These are phyloP conservation scores for Wickerhamomyces canadensis DNA, from an alignment of 805 yeast genomes.

Conservation along the genomic window DNA sequence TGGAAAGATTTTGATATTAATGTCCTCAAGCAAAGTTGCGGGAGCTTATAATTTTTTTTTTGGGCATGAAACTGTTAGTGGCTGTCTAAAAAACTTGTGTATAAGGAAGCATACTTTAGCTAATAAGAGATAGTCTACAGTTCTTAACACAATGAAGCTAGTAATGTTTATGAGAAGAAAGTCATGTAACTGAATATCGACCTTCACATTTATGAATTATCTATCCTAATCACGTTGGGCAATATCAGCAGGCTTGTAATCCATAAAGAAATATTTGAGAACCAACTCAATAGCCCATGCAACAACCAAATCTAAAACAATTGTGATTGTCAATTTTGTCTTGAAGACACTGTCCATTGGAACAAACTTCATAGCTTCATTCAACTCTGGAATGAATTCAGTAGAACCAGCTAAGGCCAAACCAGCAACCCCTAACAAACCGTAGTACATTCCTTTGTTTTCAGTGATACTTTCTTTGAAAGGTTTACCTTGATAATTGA, in stretches of 20 bases:
- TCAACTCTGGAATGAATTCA: conserved; percentile 90
- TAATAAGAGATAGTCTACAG: too few species aligned
- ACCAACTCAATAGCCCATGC: conserved; percentile 73
- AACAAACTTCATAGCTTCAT: conserved; percentile 87
- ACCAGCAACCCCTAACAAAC: conserved; percentile 84
- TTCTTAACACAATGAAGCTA: too few species aligned
- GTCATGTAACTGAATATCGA: too few species aligned
- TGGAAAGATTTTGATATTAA: conserved; percentile 21
- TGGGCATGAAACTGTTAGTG: too few species aligned
- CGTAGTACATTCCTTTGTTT: conserved; percentile 96
- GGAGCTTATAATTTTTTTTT: too few species aligned
- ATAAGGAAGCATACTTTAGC: too few species aligned
- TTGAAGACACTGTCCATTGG: conserved; percentile 76
- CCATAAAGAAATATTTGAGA: conserved; percentile 85
- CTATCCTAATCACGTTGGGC: conserved; percentile 41
- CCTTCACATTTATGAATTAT: too few species aligned
- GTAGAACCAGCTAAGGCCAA: conserved; percentile 89
- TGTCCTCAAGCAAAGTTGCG: conserved; percentile 12
- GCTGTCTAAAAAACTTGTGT: too few species aligned
- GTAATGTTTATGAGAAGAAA: too few species aligned
- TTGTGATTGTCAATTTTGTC: conserved; percentile 63
- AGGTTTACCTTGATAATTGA: conserved; percentile 95
- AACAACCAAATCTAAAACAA: conserved; percentile 70
- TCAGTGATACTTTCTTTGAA: conserved; percentile 86
- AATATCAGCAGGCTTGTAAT: conserved; percentile 87